These are phyloP conservation scores for Vanderwaltozyma yarrowii DNA, from an alignment of 805 yeast species.

Conservation along the genomic window DNA sequence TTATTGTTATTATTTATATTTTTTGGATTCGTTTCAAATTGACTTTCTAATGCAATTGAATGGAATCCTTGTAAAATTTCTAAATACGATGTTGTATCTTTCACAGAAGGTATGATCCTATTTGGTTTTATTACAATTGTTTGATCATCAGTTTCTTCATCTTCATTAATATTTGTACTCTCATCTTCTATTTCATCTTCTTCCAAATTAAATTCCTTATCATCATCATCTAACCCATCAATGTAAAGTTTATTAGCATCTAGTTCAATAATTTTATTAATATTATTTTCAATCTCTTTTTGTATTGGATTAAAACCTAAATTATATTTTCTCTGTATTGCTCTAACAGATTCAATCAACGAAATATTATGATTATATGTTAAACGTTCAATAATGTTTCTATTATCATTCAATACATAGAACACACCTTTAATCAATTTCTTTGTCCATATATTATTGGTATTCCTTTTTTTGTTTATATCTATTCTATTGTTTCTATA, in stretches of 20 bases:
- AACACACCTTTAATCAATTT: constrained; percentile 15
- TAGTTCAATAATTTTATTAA: neutral
- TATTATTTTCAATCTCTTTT: constrained; percentile 1
- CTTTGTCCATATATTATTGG: constrained; percentile 12
- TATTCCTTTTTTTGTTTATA: constrained; percentile 6
- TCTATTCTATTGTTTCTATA: constrained; percentile 9
- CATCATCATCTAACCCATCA: neutral
- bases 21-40: neutral
- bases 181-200: neutral
- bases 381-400: constrained; percentile 5
- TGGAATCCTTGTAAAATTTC: neutral
- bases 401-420: constrained; percentile 12
- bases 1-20: neutral
- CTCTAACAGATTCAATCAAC: constrained; percentile 10
- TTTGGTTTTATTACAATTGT: neutral
- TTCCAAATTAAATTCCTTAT: neutral
- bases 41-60: neutral
- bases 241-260: neutral
- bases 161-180: neutral
- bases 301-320: constrained; percentile 5
- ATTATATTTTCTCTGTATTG: constrained; percentile 10
- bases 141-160: neutral
- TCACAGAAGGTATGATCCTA: no score
- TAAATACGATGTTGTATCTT: neutral
- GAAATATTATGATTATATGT: constrained; percentile 8